Percentiles rank a stretch among this genome's conserved stretches.
phyloP scores from a whole-genome alignment of 352 stramenopile species.

The Globisporangium orthogonon region DNA sequence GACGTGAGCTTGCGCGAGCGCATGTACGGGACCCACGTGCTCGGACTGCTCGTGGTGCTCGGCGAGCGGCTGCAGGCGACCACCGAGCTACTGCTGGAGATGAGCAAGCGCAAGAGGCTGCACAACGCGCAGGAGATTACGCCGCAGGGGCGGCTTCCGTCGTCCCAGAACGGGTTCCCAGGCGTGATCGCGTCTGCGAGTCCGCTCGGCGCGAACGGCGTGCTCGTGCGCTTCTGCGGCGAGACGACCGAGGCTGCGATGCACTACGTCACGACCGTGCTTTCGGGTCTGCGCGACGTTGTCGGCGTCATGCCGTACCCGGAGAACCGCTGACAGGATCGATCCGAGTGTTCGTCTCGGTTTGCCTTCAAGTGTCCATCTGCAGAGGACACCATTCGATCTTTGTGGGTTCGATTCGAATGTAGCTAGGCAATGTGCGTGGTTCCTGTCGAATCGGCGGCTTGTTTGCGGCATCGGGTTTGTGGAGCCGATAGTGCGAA shows the following conservation, averaged over 20 bases:
- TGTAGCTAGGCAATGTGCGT: not conserved
- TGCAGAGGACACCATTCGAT: not conserved
- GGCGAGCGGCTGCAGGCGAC: slow-evolving; percentile 50
- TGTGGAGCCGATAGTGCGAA: not conserved
- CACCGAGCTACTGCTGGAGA: slow-evolving; percentile 42
- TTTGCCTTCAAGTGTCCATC: not conserved
- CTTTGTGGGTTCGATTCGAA: not conserved
- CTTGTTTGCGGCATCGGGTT: not conserved
- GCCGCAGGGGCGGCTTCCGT: slow-evolving; percentile 51
- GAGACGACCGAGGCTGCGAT: slow-evolving; percentile 56
- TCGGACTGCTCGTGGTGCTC: slow-evolving; percentile 64
- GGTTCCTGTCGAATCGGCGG: not conserved
- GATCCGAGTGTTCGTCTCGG: not conserved
- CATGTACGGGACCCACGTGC: slow-evolving; percentile 71
- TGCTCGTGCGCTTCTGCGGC: slow-evolving; percentile 69
- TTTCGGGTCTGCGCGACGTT: slow-evolving; percentile 43
- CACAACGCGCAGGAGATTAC: slow-evolving; percentile 64
- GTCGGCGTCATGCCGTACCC: slow-evolving; percentile 67
- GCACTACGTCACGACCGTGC: slow-evolving; percentile 51
- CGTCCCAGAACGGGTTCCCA: slow-evolving; percentile 26
- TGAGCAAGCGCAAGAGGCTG: slow-evolving; percentile 72
- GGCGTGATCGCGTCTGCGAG: slow-evolving; percentile 72
- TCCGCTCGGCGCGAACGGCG: slow-evolving; percentile 43
- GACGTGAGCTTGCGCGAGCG: slow-evolving; percentile 51
- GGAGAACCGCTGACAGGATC: slow-evolving; percentile 47